Conservation (phyloP, 169 alveolate species). For the Plasmodium vinckei region DNA sequence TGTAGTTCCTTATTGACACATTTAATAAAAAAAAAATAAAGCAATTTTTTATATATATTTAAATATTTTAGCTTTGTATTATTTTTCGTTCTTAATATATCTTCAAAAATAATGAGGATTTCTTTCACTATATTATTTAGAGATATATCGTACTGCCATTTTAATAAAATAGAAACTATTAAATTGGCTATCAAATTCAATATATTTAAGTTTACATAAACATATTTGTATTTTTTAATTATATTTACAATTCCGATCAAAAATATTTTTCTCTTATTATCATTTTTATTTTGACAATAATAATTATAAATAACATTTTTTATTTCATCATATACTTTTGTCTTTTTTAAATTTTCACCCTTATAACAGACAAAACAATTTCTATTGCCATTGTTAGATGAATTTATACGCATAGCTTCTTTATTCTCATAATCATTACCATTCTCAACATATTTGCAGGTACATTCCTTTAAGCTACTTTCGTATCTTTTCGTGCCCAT, state of each 20-base stretch:
- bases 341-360: neutral
- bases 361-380: neutral
- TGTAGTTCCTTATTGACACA: neutral
- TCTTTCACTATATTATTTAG: slow-evolving; percentile 2
- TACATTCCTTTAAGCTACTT: slow-evolving; percentile 4
- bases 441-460: neutral
- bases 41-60: slow-evolving; percentile 25
- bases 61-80: slow-evolving; percentile 46
- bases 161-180: slow-evolving; percentile 19
- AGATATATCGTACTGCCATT: neutral
- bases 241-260: slow-evolving; percentile 30
- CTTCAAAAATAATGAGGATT: slow-evolving; percentile 27
- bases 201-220: slow-evolving; percentile 10
- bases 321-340: neutral
- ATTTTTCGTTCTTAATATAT: slow-evolving; percentile 36
- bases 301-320: slow-evolving; percentile 13
- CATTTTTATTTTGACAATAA: slow-evolving; percentile 17
- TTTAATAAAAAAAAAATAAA: slow-evolving; percentile 11
- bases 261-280: neutral
- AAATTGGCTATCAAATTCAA: slow-evolving; percentile 27
- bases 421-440: too few species aligned
- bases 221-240: slow-evolving; percentile 34
- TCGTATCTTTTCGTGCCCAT: neutral
- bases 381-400: too few species aligned
- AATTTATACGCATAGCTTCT: too few species aligned